phyloP scores from a whole-genome alignment of 371 early-diverging fungal genomes.

The Thermomucor indicae-seudaticae region DNA sequence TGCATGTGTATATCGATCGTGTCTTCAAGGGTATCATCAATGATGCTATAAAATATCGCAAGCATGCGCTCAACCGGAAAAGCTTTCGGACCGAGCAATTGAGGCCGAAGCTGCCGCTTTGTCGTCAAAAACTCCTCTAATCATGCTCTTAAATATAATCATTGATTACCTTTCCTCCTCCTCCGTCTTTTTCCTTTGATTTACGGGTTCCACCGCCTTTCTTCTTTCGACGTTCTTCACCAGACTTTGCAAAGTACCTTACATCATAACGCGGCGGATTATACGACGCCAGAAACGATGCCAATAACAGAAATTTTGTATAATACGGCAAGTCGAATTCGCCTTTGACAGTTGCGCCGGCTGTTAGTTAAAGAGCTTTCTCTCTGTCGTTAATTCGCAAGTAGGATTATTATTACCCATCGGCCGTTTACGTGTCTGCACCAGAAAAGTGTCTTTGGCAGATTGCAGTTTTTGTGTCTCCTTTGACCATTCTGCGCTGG shows the following conservation, averaged over 20 bases:
- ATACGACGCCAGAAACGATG: conserved; percentile 89
- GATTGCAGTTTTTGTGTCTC: conserved; percentile 24
- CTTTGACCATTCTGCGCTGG: conserved; percentile 76
- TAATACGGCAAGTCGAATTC: conserved; percentile 71
- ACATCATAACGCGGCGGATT: conserved; percentile 87
- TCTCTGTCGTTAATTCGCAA: too few species aligned
- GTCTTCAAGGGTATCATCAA: conserved; percentile 65
- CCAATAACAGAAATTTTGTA: conserved; percentile 81
- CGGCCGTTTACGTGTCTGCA: conserved; percentile 5
- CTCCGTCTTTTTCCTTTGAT: conserved; percentile 27
- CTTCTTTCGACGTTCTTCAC: conserved; percentile 51
- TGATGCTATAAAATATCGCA: conserved; percentile 91
- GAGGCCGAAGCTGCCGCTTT: conserved; percentile 63
- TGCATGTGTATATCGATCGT: conserved; percentile 79
- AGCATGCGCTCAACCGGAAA: conserved; percentile 92
- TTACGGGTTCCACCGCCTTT: conserved; percentile 46
- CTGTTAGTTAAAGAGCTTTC: not conserved
- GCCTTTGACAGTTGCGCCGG: conserved; percentile 14
- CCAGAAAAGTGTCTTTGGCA: conserved; percentile 7
- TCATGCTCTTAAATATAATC: not conserved
- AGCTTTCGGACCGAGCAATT: conserved; percentile 83
- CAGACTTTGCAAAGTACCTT: conserved; percentile 72
- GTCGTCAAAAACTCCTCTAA: not conserved
- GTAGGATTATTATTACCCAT: too few species aligned
- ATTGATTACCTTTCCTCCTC: conserved; percentile 34